Conservation (phyloP, 495 filamentous ascomycete genomes). For the Aspergillus hancockii region DNA sequence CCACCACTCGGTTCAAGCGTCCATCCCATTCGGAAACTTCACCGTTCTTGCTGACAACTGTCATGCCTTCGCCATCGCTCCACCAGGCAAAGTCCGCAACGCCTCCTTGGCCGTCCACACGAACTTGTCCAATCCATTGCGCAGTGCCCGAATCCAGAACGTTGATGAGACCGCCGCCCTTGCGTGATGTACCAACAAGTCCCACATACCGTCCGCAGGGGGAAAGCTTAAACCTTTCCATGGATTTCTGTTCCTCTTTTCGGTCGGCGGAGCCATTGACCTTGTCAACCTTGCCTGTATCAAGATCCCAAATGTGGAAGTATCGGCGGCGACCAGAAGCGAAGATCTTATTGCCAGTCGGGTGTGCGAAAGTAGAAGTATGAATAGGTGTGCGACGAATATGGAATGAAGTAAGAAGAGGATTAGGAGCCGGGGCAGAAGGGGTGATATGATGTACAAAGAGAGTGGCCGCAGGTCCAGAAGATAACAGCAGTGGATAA, state of each 20-base stretch:
- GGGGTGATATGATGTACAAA: conserved; percentile 86
- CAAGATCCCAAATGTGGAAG: conserved; percentile 91
- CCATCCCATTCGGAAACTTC: conserved; percentile 92
- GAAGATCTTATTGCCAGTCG: conserved; percentile 60
- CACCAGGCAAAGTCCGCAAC: conserved; percentile 93
- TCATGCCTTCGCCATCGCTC: conserved; percentile 74
- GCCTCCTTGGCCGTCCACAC: conserved; percentile 78
- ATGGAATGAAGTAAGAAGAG: conserved; percentile 85
- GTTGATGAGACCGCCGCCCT: conserved; percentile 86
- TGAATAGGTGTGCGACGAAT: conserved; percentile 77
- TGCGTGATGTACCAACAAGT: conserved; percentile 71
- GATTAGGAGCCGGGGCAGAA: conserved; percentile 74
- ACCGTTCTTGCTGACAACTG: conserved; percentile 78
- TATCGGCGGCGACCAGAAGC: conserved; percentile 84
- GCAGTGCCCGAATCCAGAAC: conserved; percentile 76
- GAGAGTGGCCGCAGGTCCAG: conserved; percentile 79
- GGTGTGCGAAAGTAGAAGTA: conserved; percentile 70
- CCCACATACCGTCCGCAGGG: conserved; percentile 86
- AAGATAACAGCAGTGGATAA: conserved; percentile 84
- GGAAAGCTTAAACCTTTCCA: conserved; percentile 85
- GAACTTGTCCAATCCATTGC: conserved; percentile 86
- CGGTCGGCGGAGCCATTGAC: conserved; percentile 70
- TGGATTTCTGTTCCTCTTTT: conserved; percentile 78
- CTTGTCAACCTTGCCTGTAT: conserved; percentile 78
- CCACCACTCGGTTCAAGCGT: conserved; percentile 61